A percentile compares a stretch with the other conserved stretches of the same genome.
Conservation (phyloP, 371 early-diverging fungal species). For the Haplosporangium sp. region DNA sequence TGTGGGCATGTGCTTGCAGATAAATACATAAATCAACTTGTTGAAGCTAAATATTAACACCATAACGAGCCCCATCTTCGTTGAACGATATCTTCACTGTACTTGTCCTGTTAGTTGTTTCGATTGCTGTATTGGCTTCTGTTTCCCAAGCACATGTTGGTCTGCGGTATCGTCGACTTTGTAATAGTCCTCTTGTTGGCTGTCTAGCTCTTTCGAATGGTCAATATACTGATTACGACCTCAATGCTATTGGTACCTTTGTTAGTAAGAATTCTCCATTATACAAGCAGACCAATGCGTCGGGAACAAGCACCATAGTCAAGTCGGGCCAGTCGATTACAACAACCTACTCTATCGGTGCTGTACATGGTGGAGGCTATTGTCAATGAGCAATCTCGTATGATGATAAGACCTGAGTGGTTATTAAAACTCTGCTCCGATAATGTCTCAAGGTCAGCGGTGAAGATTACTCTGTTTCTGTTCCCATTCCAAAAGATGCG, state of each 20-base stretch:
- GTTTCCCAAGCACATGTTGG: constrained; percentile 39
- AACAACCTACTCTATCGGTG: constrained; percentile 39
- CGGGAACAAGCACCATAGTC: constrained; percentile 9
- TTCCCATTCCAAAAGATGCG: constrained; percentile 65
- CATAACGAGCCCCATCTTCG: neutral
- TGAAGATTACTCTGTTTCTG: constrained; percentile 35
- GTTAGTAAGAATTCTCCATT: neutral
- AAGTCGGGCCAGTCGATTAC: constrained; percentile 20
- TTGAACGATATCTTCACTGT: neutral
- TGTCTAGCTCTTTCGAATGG: constrained; percentile 44
- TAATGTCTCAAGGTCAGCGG: constrained; percentile 16
- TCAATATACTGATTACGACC: constrained; percentile 42
- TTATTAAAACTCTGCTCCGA: constrained; percentile 48
- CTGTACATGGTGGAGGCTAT: constrained; percentile 67
- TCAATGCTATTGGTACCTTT: constrained; percentile 32
- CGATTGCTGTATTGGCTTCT: neutral
- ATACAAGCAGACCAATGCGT: constrained; percentile 16
- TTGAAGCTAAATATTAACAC: no score
- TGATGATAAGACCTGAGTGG: constrained; percentile 70
- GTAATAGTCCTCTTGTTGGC: constrained; percentile 28
- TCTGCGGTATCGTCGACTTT: constrained; percentile 34
- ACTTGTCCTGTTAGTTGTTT: neutral
- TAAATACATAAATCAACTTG: no score
- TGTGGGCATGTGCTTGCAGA: neutral
- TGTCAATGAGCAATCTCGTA: constrained; percentile 76